phyloP scores from a whole-genome alignment of 1,284 basidiomycete species.

The Athelia sp. region DNA sequence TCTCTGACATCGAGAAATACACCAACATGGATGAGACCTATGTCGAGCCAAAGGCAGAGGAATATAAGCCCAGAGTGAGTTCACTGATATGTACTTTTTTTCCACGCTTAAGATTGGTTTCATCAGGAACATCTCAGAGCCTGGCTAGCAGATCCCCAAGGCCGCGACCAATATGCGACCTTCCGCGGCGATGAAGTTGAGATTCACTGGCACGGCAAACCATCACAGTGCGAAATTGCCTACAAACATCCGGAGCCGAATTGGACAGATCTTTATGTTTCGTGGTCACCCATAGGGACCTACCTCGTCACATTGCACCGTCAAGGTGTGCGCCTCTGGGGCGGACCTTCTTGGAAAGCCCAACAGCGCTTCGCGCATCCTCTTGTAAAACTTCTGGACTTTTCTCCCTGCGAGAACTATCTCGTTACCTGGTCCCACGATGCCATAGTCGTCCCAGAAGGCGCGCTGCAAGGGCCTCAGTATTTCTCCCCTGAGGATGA shows the following conservation, averaged over 20 bases:
- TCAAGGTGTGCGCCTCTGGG: slow-evolving; percentile 96
- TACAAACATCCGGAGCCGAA: slow-evolving; percentile 40
- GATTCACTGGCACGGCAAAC: slow-evolving; percentile 92
- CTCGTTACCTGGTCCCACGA: slow-evolving; percentile 98
- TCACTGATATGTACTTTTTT: slow-evolving; percentile 1
- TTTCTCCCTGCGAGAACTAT: slow-evolving; percentile 97
- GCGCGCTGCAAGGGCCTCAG: slow-evolving; percentile 77
- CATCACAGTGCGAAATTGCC: slow-evolving; percentile 78
- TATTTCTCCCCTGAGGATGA: slow-evolving; percentile 93
- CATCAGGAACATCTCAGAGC: slow-evolving; percentile 88
- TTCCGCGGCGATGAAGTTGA: slow-evolving; percentile 91
- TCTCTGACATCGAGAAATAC: slow-evolving; percentile 90
- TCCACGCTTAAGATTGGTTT: not conserved
- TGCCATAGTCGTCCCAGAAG: slow-evolving; percentile 84
- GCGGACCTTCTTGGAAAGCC: slow-evolving; percentile 83
- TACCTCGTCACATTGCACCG: slow-evolving; percentile 92
- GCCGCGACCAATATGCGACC: slow-evolving; percentile 95
- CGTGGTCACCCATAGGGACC: slow-evolving; percentile 96
- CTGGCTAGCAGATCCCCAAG: slow-evolving; percentile 90
- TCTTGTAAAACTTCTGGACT: slow-evolving; percentile 93
- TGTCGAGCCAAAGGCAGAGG: slow-evolving; percentile 73
- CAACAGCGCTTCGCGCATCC: slow-evolving; percentile 94
- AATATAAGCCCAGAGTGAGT: slow-evolving; percentile 77
- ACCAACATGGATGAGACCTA: slow-evolving; percentile 81
- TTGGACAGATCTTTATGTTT: slow-evolving; percentile 97